Evolutionary conservation across 2,329 filamentous ascomycete species (phyloP), one percentile per base, ranked within the genome.

Genomic region (Exophiala spinifera): DNA sequence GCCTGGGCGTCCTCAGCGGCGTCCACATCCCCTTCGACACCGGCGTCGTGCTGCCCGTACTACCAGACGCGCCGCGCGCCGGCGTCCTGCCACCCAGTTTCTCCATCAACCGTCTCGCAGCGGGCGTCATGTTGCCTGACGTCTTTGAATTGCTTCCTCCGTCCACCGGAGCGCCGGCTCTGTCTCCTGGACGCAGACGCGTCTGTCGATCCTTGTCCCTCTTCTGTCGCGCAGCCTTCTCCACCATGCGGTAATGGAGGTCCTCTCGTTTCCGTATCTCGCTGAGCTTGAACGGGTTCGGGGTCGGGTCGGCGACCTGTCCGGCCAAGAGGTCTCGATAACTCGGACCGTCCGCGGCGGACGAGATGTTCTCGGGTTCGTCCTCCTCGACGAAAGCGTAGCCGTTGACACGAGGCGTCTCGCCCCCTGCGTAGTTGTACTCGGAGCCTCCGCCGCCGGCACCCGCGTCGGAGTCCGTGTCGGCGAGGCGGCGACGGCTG

Each of bases 381-480:
- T 77, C 88, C 53, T 95, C 90, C 63, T 96, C 91, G 33, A 99
- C 91, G 71, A 96, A 97, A 0, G 90, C 83, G 69, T 96, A 99
- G 1, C 94, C 94, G 60, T 95, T 95, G 0, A 97, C 89, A 1
- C 89, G 81, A 0, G 92, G 94, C 0, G 92, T 97, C 70, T 95
- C 91, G 54, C 79, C 80, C 14, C 86, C 87, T 1, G 77, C 77
- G 56, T 76, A 81, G 2, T 78, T n/a, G n/a, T n/a, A n/a, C n/a
- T n/a, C 78, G 8, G 75, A 69, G 3, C 71, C 75, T 25, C 4
- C 7, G 4, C 82, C 82, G 31, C 37, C 53, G 11, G 49, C 11
- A 44, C 56, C 47, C 33, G 48, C 51, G 11, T 83, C 82, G 20
- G 85, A 81, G 7, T 78, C 80, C 1, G 78, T 74, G 7, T 80